Base-by-base conservation (phyloP, 352 stramenopile genomes). In the Peronosclerospora sorghi region DNA sequence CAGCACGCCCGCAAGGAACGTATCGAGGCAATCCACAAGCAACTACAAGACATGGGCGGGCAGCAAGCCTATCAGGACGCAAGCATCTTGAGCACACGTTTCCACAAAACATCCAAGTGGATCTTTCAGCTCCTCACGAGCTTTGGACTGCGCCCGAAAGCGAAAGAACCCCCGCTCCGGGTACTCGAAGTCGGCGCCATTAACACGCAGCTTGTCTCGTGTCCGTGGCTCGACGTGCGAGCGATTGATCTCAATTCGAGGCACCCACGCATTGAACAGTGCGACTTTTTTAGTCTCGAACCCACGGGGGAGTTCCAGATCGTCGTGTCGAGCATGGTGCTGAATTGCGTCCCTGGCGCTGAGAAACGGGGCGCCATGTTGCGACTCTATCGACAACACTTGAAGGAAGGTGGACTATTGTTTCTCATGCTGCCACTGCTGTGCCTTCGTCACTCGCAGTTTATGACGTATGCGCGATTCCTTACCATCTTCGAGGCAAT, bases 41-140 rank as follows among this genome's bases (percentile, higher is more conserved):
- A 85, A 47, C 47, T 98, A 29, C 63, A 84, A 18, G 68, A 79
- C 4, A 79, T 97, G 26, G 92, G 94, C 17, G 91, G 89, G 0
- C 73, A 85, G 32, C 58, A 92, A 37, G 88, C 86, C 21, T 98
- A 98, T 56, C 94, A 98, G 61, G 80, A 90, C 47, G 94, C 94
- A 24, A 95, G 80, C 52, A 94, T 97, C 51, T 61, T 98, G 28
- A 96, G 73, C 44, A 97, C 94, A 23, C 89, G 73, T 40, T 89
- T 96, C 58, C 86, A 97, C 73, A 89, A 82, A 13, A 98, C 94
- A 7, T 96, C 78, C 48, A 96, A 96, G 63, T 98, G 93, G 93
- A 86, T 97, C 36, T 78, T 96, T 39, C 80, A 86, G 44, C 52
- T 95, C 45, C 68, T 98, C 28, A 89, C 79, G 30, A 69, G 65